A percentile compares a stretch with the other conserved stretches of the same genome.
Evolutionary conservation across 2,329 filamentous ascomycete genomes (phyloP).

Genomic region (Aspergillus candidus): DNA sequence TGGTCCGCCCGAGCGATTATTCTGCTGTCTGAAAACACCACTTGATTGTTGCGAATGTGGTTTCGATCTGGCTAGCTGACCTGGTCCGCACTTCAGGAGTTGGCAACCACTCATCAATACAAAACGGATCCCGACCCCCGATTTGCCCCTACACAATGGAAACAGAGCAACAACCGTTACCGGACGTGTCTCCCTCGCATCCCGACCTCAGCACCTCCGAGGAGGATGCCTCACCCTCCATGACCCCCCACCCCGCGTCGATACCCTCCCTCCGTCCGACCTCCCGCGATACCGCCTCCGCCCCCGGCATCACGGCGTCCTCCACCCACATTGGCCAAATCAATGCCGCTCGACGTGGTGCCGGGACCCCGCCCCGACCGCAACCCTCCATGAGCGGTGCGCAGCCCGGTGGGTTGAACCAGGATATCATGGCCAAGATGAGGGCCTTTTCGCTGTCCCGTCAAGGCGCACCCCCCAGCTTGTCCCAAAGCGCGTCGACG

Average conservation of each 20-base stretch:
- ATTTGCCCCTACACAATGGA: constrained; percentile 10
- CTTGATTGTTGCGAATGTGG: no score
- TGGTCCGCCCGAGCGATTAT: no score
- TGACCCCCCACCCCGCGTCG: constrained; percentile 32
- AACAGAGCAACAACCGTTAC: constrained; percentile 15
- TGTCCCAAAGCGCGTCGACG: constrained; percentile 30
- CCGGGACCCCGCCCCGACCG: constrained; percentile 20
- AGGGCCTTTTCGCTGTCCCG: constrained; percentile 62
- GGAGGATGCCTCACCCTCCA: constrained; percentile 15
- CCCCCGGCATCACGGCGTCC: constrained; percentile 60
- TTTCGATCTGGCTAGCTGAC: no score
- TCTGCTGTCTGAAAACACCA: no score
- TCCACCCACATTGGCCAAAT: constrained; percentile 78
- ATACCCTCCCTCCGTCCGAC: constrained; percentile 23
- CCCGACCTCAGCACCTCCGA: constrained; percentile 17
- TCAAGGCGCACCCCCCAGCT: constrained; percentile 49
- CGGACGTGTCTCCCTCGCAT: constrained; percentile 17
- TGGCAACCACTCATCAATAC: no score
- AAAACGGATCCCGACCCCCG: no score
- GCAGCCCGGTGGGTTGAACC: constrained; percentile 49
- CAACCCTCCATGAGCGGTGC: constrained; percentile 30
- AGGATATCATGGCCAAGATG: constrained; percentile 64
- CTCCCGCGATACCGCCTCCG: constrained; percentile 14
- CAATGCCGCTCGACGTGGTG: constrained; percentile 56
- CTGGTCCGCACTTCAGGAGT: no score